Percentiles rank a stretch among this genome's conserved stretches.
These are phyloP conservation scores for Pseudocercospora crystallina DNA, from an alignment of 2,329 filamentous ascomycete genomes.

Conservation along the genomic window DNA sequence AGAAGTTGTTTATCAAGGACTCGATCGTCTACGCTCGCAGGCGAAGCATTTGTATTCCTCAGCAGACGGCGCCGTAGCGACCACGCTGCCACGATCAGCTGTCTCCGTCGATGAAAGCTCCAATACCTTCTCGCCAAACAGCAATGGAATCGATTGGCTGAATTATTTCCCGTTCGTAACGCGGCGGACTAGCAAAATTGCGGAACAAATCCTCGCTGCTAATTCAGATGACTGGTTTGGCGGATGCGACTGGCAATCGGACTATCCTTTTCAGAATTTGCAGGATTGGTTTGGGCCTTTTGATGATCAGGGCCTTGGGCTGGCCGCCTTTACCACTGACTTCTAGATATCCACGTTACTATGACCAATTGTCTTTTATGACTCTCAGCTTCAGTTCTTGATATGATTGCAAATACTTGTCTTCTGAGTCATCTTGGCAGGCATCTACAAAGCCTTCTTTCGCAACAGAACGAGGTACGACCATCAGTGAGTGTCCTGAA, in stretches of 20 bases:
- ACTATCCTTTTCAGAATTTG: too few species aligned
- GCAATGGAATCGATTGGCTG: conserved; percentile 6
- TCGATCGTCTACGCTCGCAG: conserved; percentile 2
- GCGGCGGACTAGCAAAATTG: not conserved
- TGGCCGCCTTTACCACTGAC: too few species aligned
- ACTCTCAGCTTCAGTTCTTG: too few species aligned
- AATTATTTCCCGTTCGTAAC: conserved; percentile 5
- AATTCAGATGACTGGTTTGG: too few species aligned
- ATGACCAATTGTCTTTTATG: too few species aligned
- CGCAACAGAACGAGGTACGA: conserved; percentile 18
- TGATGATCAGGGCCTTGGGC: too few species aligned
- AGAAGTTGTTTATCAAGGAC: conserved; percentile 3
- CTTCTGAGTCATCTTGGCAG: conserved; percentile 14
- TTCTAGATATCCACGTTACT: too few species aligned
- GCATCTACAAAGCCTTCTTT: conserved; percentile 23
- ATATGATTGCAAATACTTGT: too few species aligned
- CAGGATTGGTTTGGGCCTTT: too few species aligned
- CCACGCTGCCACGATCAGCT: too few species aligned
- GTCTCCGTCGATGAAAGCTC: not conserved
- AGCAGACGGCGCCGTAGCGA: not conserved
- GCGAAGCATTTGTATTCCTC: not conserved
- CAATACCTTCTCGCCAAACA: not conserved
- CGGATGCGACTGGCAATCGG: too few species aligned
- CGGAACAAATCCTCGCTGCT: too few species aligned
- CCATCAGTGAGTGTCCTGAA: conserved; percentile 22